These are phyloP conservation scores for Fusarium lyarnte DNA, from an alignment of 2,329 filamentous ascomycete genomes.

Conservation along the genomic window DNA sequence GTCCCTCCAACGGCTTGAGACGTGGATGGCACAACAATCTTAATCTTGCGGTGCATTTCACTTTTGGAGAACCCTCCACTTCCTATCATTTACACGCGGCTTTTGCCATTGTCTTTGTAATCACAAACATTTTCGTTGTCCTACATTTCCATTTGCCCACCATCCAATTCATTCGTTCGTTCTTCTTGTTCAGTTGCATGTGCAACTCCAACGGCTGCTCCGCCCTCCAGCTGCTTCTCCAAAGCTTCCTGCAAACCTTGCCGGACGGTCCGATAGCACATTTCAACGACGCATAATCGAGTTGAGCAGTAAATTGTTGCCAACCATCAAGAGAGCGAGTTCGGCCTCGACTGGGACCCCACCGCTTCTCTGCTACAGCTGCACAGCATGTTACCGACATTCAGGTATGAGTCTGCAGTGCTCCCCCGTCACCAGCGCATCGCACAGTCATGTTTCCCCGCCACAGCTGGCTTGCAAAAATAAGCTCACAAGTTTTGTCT, in stretches of 20 bases:
- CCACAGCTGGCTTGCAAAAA: background rate
- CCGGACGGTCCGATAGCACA: slow-evolving; percentile 12
- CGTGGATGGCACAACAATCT: slow-evolving; percentile 30
- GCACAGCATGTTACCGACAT: slow-evolving; percentile 43
- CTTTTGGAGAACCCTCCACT: slow-evolving; percentile 12
- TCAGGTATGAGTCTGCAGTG: slow-evolving; percentile 32
- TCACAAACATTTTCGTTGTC: background rate
- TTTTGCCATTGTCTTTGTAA: slow-evolving; percentile 9
- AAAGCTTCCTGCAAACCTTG: slow-evolving; percentile 24
- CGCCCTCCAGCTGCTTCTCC: slow-evolving; percentile 9
- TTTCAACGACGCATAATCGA: background rate
- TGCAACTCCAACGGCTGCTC: slow-evolving; percentile 33
- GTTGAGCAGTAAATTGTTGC: background rate
- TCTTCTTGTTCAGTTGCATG: slow-evolving; percentile 22
- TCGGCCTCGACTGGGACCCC: slow-evolving; percentile 2
- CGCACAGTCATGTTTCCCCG: background rate
- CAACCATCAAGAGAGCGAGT: slow-evolving; percentile 3
- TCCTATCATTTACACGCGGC: slow-evolving; percentile 1
- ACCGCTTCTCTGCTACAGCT: slow-evolving; percentile 22
- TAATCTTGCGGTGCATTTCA: slow-evolving; percentile 3
- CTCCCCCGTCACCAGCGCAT: background rate
- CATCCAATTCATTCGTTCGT: background rate
- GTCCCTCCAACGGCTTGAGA: slow-evolving; percentile 22
- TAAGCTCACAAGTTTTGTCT: slow-evolving; percentile 26
- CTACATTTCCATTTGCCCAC: background rate